Evolutionary conservation across 768 basidiomycete species (phyloP).

Genomic region (Cystobasidium onofrii): DNA sequence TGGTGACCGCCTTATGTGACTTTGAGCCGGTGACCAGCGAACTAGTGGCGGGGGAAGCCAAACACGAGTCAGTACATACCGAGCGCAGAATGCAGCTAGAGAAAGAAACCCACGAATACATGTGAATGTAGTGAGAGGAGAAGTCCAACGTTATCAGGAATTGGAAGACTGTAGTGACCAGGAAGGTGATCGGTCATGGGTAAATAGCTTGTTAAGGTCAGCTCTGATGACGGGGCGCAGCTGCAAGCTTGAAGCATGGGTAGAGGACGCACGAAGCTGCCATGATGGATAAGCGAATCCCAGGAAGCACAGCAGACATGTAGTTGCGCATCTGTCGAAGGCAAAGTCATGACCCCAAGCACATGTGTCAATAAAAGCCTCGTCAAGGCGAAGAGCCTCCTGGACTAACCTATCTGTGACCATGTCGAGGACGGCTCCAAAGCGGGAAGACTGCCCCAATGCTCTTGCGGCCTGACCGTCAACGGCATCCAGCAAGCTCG

Average conservation of each 20-base stretch:
- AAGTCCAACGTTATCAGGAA: slow-evolving; percentile 95
- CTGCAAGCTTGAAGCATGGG: neutral
- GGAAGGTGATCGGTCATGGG: neutral
- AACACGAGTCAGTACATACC: neutral
- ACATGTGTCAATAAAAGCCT: neutral
- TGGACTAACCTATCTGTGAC: slow-evolving; percentile 81
- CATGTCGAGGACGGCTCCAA: slow-evolving; percentile 98
- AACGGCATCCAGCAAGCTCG: slow-evolving; percentile 86
- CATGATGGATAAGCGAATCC: slow-evolving; percentile 78
- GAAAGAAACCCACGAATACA: slow-evolving; percentile 72
- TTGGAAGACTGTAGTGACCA: slow-evolving; percentile 56
- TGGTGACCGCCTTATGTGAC: slow-evolving; percentile 85
- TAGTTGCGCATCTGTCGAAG: slow-evolving; percentile 76
- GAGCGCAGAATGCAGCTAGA: neutral
- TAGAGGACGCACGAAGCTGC: slow-evolving; percentile 50
- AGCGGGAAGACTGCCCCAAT: slow-evolving; percentile 83
- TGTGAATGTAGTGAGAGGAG: slow-evolving; percentile 98
- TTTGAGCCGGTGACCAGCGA: slow-evolving; percentile 87
- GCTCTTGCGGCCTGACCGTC: slow-evolving; percentile 87
- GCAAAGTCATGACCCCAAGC: neutral
- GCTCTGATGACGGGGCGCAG: neutral
- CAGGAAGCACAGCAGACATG: slow-evolving; percentile 87
- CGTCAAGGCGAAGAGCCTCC: neutral
- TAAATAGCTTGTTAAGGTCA: neutral
- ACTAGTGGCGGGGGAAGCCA: slow-evolving; percentile 49